Conservation (phyloP, 148 eudicot species). For the Mesembryanthemum crystallinum region DNA sequence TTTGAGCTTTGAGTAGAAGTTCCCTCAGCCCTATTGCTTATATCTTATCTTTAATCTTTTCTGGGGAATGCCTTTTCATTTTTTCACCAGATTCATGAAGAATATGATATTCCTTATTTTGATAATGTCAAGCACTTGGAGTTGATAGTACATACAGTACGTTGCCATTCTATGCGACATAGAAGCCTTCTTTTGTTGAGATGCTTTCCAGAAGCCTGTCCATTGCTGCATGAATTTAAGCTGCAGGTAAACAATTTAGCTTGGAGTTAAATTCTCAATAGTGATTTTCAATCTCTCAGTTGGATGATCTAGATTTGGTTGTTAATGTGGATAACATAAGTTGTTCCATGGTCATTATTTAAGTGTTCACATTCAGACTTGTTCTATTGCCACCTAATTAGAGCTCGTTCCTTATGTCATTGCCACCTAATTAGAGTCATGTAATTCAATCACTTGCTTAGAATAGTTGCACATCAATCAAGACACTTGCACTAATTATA, state of each 20-base stretch:
- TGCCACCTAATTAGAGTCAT: no score
- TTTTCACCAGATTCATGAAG: background rate
- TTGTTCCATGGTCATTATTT: no score
- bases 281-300: no score
- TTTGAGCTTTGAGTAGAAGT: background rate
- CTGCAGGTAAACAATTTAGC: constrained; percentile 6
- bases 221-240: constrained; percentile 6
- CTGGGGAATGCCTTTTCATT: background rate
- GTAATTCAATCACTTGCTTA: background rate
- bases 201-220: constrained; percentile 7
- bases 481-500: no score
- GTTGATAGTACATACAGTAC: background rate
- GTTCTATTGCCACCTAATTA: no score
- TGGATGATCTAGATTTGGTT: no score
- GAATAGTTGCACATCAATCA: background rate
- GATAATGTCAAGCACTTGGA: background rate
- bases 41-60: background rate
- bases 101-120: background rate
- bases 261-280: background rate
- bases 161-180: no score
- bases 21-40: background rate
- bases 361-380: no score
- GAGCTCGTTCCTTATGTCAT: no score
- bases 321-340: no score
- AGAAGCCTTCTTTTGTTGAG: background rate